Evolutionary conservation across 78 protist genomes (phyloP), one percentile per base, ranked within the genome.

Genomic region (Pigoraptor vietnamica): DNA sequence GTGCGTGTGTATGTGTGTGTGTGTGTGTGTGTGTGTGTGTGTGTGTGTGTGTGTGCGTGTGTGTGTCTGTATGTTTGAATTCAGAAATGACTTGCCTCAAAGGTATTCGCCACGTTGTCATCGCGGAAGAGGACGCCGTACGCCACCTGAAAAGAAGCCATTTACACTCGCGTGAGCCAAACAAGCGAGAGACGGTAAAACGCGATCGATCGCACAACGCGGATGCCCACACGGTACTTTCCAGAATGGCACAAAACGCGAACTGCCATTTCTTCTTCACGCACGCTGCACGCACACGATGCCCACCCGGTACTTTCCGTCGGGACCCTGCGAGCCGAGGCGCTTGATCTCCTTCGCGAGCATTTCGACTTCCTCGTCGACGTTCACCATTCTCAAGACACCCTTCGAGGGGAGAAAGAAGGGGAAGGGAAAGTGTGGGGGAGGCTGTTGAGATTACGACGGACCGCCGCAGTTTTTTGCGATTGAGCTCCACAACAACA

Each of bases 101-200:
- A 91, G 83, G 82, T 67, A 24, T 91, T 91, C 38, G 93, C 93
- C 9, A 81, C 35, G 14, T 34, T 24, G 33, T 91, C 93, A 29
- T 91, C 93, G 48, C 0, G 23, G 33, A 91, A 91, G 39, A 91
- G 56, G 37, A 81, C 83, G 33, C 87, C 88, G 81, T 37, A 91
- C 88, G 23, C 24, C 29, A 91, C 93, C 93, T 90, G 35, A 1
- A 56, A n/a, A 67, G 1, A 19, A 32, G 23, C 38, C 88, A 83
- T 35, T 10, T 29, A 2, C 84, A 81, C 84, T 6, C 2, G 1
- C 84, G 84, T 6, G 84, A 24, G 21, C 35, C 33, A 29, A 24
- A 23, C 24, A 23, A 81, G 34, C 24, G 84, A 23, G 84, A 6
- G 84, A 81, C n/a, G n/a, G n/a, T n/a, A n/a, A 29, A 81, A 23